phyloP scores from a whole-genome alignment of 768 basidiomycete species.

The Agrocybe chaxingu region DNA sequence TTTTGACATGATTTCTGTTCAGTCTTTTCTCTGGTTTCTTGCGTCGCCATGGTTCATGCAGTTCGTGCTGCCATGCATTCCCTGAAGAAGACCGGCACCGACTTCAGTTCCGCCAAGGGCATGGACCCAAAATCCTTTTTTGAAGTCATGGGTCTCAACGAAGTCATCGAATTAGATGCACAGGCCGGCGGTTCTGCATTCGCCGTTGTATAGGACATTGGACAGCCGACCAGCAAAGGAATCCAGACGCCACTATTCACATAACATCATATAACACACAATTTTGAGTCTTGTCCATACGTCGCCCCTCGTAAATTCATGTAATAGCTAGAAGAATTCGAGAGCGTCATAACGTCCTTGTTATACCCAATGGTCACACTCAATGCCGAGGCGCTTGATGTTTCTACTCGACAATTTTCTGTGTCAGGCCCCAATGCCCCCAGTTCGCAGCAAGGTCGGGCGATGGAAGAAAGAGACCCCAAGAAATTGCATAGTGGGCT shows the following conservation, averaged over 20 bases:
- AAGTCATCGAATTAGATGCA: conserved; percentile 52
- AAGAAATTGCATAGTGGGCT: conserved; percentile 85
- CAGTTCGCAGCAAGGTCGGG: conserved; percentile 19
- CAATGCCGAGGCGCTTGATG: no score
- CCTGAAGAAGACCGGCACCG: conserved; percentile 75
- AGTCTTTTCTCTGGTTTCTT: conserved; percentile 78
- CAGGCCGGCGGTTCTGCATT: conserved; percentile 60
- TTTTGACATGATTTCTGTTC: neutral
- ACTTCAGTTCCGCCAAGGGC: conserved; percentile 57
- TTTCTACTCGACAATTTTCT: conserved; percentile 2
- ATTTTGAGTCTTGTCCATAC: no score
- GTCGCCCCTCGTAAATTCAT: no score
- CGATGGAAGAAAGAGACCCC: conserved; percentile 42
- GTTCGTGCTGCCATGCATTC: conserved; percentile 77
- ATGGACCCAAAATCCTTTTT: conserved; percentile 82
- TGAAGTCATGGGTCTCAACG: conserved; percentile 69
- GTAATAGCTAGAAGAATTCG: no score
- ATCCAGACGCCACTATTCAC: no score
- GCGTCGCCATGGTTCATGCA: conserved; percentile 75
- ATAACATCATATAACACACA: no score
- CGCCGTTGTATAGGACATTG: conserved; percentile 36
- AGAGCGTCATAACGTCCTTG: no score
- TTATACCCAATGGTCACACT: no score
- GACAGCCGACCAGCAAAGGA: no score
- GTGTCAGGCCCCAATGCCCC: conserved; percentile 35